A percentile compares a stretch with the other conserved stretches of the same genome.
Evolutionary conservation across 2,329 filamentous ascomycete species (phyloP).

Genomic region (Fulvia fulva): DNA sequence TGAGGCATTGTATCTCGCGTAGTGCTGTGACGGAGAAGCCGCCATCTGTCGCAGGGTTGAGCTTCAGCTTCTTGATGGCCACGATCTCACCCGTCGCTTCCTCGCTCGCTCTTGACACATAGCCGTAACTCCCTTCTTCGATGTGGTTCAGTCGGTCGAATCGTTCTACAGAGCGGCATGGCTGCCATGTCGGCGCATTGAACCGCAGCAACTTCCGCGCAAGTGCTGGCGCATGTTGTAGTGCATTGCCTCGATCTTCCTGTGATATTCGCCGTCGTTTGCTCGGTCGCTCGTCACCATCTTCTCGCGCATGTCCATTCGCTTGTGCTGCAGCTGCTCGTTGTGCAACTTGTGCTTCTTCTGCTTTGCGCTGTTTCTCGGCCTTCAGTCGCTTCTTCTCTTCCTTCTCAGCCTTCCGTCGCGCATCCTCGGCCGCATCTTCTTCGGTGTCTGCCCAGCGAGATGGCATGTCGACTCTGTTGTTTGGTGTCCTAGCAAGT

Average conservation of each 20-base stretch:
- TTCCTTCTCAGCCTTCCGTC: constrained; percentile 77
- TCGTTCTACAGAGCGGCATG: constrained; percentile 73
- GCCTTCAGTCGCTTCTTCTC: constrained; percentile 81
- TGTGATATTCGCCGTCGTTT: constrained; percentile 61
- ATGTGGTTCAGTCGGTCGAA: constrained; percentile 95
- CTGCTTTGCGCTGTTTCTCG: constrained; percentile 69
- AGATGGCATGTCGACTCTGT: constrained; percentile 47
- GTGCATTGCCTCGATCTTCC: constrained; percentile 32
- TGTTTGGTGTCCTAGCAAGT: not conserved
- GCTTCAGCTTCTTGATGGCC: constrained; percentile 89
- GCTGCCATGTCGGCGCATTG: constrained; percentile 62
- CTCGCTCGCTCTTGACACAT: constrained; percentile 81
- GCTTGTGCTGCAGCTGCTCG: constrained; percentile 33
- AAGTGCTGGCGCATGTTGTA: constrained; percentile 29
- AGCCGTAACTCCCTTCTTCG: constrained; percentile 94
- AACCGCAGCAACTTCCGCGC: constrained; percentile 66
- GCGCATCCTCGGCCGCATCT: constrained; percentile 69
- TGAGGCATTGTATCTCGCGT: constrained; percentile 87
- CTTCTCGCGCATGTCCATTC: constrained; percentile 24
- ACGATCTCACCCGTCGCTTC: constrained; percentile 72
- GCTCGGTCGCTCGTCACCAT: constrained; percentile 44
- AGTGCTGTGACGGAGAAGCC: constrained; percentile 89
- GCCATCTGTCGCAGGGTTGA: constrained; percentile 67
- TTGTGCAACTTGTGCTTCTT: constrained; percentile 47
- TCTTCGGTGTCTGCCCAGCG: constrained; percentile 86